phyloP scores from a whole-genome alignment of 2,329 filamentous ascomycete genomes.

The Calonectria pauciramosa region DNA sequence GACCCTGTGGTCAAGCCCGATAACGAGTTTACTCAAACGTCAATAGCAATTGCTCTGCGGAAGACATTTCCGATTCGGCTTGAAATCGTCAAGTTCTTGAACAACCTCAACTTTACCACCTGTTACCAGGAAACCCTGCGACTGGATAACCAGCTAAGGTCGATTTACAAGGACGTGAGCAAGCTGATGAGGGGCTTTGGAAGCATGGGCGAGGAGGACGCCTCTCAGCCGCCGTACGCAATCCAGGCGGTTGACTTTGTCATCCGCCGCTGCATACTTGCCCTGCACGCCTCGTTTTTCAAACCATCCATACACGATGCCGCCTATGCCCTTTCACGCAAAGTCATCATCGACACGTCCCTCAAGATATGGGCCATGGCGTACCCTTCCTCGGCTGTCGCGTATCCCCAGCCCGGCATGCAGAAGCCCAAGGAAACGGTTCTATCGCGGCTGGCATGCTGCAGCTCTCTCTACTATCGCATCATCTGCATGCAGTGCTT shows the following conservation, averaged over 20 bases:
- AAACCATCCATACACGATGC: slow-evolving; percentile 55
- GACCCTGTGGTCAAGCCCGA: slow-evolving; percentile 50
- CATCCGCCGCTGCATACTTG: slow-evolving; percentile 67
- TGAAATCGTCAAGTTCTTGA: slow-evolving; percentile 57
- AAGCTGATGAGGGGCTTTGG: slow-evolving; percentile 45
- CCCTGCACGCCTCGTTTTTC: slow-evolving; percentile 69
- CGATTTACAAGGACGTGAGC: slow-evolving; percentile 57
- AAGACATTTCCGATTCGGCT: slow-evolving; percentile 60
- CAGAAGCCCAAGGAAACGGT: slow-evolving; percentile 39
- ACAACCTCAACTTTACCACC: slow-evolving; percentile 52
- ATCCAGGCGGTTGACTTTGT: slow-evolving; percentile 63
- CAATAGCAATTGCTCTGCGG: slow-evolving; percentile 57
- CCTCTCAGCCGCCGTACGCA: slow-evolving; percentile 53
- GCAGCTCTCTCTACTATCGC: slow-evolving; percentile 58
- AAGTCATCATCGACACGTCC: slow-evolving; percentile 61
- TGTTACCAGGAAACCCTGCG: slow-evolving; percentile 61
- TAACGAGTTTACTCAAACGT: slow-evolving; percentile 55
- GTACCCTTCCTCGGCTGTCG: slow-evolving; percentile 43
- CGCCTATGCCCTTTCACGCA: slow-evolving; percentile 65
- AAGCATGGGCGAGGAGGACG: slow-evolving; percentile 16
- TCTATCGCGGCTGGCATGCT: slow-evolving; percentile 54
- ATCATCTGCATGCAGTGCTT: slow-evolving; percentile 50
- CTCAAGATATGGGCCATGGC: slow-evolving; percentile 61
- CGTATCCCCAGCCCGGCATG: neutral
- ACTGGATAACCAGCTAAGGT: slow-evolving; percentile 58